Evolutionary conservation across 352 stramenopile species (phyloP).

Genomic region (Pythium aphanidermatum): DNA sequence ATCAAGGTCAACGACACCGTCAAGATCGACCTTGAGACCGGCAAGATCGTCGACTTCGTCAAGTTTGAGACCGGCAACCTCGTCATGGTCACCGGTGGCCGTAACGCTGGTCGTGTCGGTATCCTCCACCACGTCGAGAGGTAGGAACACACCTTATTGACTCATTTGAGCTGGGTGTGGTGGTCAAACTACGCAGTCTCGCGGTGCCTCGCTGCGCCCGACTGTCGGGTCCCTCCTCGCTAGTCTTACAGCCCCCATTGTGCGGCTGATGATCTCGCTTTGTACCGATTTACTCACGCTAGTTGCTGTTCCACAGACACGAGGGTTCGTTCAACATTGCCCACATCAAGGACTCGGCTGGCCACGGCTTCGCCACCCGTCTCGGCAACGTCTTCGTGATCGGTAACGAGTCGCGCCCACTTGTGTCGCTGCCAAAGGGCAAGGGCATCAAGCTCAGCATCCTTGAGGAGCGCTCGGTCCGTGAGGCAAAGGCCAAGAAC

Average conservation of each 20-base stretch:
- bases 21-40: constrained; percentile 97
- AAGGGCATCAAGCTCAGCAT: constrained; percentile 99
- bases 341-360: constrained; percentile 97
- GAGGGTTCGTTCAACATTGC: constrained; percentile 99
- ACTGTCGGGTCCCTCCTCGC: too few species aligned
- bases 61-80: constrained; percentile 98
- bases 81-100: constrained; percentile 96
- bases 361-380: constrained; percentile 97
- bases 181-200: constrained; percentile 22
- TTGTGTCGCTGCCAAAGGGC: constrained; percentile 96
- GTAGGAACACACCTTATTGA: constrained; percentile 88
- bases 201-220: too few species aligned
- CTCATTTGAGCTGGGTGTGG: constrained; percentile 88
- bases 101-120: constrained; percentile 97
- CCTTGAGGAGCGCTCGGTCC: constrained; percentile 90
- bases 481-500: constrained; percentile 67
- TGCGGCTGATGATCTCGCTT: background rate
- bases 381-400: constrained; percentile 98
- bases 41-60: constrained; percentile 96
- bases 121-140: constrained; percentile 96
- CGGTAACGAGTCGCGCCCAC: constrained; percentile 88
- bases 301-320: constrained; percentile 72
- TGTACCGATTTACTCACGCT: constrained; percentile 13
- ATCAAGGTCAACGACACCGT: constrained; percentile 99
- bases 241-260: constrained; percentile 3